Conservation (phyloP, 768 basidiomycete species). For the Dioszegia aurantiaca region DNA sequence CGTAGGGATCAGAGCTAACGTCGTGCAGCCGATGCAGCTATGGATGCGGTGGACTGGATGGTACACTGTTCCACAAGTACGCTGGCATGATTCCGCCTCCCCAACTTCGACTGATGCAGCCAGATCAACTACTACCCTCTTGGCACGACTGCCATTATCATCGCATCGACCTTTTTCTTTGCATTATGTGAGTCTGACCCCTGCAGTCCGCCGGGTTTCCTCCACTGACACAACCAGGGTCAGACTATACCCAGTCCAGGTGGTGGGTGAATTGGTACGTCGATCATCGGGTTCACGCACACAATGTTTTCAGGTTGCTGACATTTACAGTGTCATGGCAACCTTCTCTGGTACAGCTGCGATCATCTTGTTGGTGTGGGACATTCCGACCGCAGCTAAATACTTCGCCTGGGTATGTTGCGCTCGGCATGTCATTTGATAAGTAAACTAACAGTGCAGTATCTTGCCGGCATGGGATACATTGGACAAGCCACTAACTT, state of each 20-base stretch:
- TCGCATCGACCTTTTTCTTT: constrained; percentile 34
- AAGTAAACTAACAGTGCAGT: not conserved
- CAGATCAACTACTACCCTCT: constrained; percentile 41
- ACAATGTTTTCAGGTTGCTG: not conserved
- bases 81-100: not conserved
- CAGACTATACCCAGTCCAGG: constrained; percentile 12
- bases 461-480: constrained; percentile 62
- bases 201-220: not conserved
- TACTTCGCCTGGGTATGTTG: constrained; percentile 69
- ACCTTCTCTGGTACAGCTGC: constrained; percentile 13
- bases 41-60: constrained; percentile 29
- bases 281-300: too few species aligned
- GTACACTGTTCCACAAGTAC: constrained; percentile 6
- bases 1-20: not conserved
- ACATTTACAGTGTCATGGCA: not conserved
- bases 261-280: constrained; percentile 14
- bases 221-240: not conserved
- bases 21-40: constrained; percentile 9
- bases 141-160: constrained; percentile 32
- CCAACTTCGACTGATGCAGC: not conserved
- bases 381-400: constrained; percentile 60
- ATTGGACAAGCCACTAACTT: constrained; percentile 69
- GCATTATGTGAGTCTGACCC: not conserved
- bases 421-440: not conserved
- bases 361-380: constrained; percentile 60